Evolutionary conservation across 169 alveolate genomes (phyloP).

Genomic region (Neospora caninum): DNA sequence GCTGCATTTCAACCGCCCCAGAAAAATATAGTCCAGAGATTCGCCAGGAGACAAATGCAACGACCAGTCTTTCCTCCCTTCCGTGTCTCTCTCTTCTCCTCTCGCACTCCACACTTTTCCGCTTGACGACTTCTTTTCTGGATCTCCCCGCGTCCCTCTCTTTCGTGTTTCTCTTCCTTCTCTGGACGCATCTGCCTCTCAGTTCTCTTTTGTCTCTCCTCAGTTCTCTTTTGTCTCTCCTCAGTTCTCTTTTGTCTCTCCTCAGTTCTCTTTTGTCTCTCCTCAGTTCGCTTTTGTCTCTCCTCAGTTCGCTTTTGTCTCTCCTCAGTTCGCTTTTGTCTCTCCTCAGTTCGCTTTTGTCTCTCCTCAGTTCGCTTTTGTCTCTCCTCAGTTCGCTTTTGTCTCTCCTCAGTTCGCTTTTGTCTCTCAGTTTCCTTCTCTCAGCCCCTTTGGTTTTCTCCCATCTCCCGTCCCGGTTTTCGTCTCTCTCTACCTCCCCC

Average conservation of each 20-base stretch:
- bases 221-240: background rate
- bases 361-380: background rate
- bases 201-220: background rate
- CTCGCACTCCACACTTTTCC: background rate
- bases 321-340: background rate
- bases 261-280: background rate
- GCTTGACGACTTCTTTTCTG: background rate
- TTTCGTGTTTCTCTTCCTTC: background rate
- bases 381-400: background rate
- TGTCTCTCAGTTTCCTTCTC: too few species aligned
- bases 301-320: background rate
- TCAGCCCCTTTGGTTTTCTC: too few species aligned
- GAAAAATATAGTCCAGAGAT: background rate
- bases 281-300: background rate
- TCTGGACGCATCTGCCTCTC: too few species aligned
- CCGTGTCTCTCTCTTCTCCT: background rate
- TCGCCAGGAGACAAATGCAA: too few species aligned
- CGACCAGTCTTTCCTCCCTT: background rate
- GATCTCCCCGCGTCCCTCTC: background rate
- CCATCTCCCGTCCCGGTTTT: background rate
- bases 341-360: background rate
- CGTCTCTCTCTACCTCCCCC: background rate
- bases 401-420: background rate
- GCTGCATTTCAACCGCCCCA: background rate
- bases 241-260: background rate